Conservation (phyloP, 257 asterid genomes). For the Sherardia arvensis region DNA sequence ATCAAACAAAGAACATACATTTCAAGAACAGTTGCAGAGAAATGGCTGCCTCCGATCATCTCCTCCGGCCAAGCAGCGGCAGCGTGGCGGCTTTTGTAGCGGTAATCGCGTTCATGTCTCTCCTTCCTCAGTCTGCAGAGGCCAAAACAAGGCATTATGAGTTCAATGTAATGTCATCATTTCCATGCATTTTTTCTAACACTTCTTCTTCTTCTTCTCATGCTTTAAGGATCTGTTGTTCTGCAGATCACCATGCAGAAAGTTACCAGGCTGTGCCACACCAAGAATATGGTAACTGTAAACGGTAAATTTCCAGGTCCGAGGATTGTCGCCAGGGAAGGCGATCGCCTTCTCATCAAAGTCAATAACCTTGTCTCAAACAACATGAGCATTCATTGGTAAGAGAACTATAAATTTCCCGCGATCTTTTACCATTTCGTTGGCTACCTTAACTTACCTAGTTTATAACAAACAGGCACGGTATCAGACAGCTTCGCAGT, state of each 20-base stretch:
- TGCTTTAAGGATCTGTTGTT: not conserved
- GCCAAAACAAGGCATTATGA: constrained; percentile 31
- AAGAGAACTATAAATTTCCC: not conserved
- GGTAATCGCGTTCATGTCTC: constrained; percentile 13
- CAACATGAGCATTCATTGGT: constrained; percentile 55
- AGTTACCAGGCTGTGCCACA: constrained; percentile 45
- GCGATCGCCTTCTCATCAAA: constrained; percentile 42
- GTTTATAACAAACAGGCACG: constrained; percentile 34
- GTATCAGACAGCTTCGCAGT: constrained; percentile 46
- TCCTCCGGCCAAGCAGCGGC: not conserved
- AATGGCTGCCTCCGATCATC: constrained; percentile 19
- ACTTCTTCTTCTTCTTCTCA: not conserved
- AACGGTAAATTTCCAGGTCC: constrained; percentile 58
- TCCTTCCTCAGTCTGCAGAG: constrained; percentile 15
- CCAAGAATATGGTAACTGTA: constrained; percentile 40
- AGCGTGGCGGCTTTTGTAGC: constrained; percentile 1
- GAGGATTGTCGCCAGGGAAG: constrained; percentile 46
- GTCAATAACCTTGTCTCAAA: constrained; percentile 42
- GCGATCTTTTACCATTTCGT: not conserved
- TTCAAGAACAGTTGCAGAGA: not conserved
- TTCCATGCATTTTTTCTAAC: not conserved
- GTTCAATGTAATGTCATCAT: constrained; percentile 25
- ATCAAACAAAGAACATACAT: constrained; percentile 1
- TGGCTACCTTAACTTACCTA: not conserved
- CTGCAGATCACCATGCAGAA: constrained; percentile 37